Evolutionary conservation across 2,329 filamentous ascomycete genomes (phyloP).

Genomic region (Penicillium sp.): DNA sequence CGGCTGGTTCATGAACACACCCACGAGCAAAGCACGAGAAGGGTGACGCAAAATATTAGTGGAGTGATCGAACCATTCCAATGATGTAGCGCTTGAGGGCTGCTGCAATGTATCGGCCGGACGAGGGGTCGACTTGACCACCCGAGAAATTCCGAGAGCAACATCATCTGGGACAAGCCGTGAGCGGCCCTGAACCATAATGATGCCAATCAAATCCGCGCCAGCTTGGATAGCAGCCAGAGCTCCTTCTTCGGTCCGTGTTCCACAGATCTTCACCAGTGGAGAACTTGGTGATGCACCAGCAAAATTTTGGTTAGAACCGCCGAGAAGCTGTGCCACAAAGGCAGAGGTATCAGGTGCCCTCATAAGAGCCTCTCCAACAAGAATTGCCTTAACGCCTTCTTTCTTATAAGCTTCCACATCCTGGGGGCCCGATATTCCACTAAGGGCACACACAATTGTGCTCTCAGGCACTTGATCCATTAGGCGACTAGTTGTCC

Average conservation of each 20-base stretch:
- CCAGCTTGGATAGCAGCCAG: conserved; percentile 77
- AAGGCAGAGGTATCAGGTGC: conserved; percentile 78
- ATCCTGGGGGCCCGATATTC: conserved; percentile 85
- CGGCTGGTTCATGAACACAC: conserved; percentile 90
- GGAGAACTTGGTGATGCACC: conserved; percentile 40
- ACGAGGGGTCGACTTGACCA: conserved; percentile 58
- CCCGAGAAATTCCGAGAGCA: conserved; percentile 74
- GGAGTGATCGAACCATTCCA: conserved; percentile 69
- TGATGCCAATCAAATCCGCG: conserved; percentile 90
- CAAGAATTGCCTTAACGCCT: conserved; percentile 87
- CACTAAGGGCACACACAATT: conserved; percentile 89
- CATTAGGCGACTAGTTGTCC: conserved; percentile 84
- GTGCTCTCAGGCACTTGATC: conserved; percentile 81
- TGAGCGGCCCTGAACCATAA: conserved; percentile 76
- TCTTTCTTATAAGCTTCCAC: conserved; percentile 84
- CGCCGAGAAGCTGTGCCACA: conserved; percentile 76
- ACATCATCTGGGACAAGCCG: conserved; percentile 76
- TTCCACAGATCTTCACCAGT: conserved; percentile 94
- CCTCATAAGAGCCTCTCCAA: conserved; percentile 94
- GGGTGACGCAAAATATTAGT: conserved; percentile 47
- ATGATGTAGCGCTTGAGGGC: conserved; percentile 24
- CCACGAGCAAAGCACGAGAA: conserved; percentile 73
- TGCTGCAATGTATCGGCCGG: conserved; percentile 18
- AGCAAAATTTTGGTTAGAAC: conserved; percentile 29
- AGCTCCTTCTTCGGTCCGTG: conserved; percentile 76